Base-by-base conservation (phyloP, 257 asterid species). In the Galeopsis tetrahit region DNA sequence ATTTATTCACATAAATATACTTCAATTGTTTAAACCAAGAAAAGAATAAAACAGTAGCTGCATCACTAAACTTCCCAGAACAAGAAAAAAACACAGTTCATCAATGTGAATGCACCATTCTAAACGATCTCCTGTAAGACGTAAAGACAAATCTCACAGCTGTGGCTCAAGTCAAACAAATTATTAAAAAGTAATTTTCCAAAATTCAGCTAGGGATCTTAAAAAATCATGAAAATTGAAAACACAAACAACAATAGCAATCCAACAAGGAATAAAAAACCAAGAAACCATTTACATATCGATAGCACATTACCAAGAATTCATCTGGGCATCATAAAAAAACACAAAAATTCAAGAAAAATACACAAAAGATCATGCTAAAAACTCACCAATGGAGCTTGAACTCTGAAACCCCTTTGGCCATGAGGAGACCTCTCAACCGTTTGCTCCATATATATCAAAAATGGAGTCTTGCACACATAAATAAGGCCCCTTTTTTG, bases 301-400 rank as follows among this genome's bases (percentile, higher is more conserved):
- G 28, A 49, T n/a, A 32, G 21, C 72, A 82, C 78, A 73, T 75
- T 62, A 68, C 75, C 80, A 70, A 62, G 68, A 79, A 76, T 44
- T 72, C 81, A 71, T 80, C 46, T 38, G 75, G 75, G 77, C 53
- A 74, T 49, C 74, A 56, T 13, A 33, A 33, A 68, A 31, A 80
- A 69, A 48, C 71, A 66, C 40, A 39, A 4, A 17, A 78, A 71
- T 52, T 55, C 51, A 38, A 64, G 53, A 72, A 68, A 77, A 73
- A 66, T 33, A 61, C 51, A 38, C n/a, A 79, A 77, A 77, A 73
- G 75, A 59, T 55, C 43, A 17, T 15, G 39, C 31, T 6, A 43
- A 14, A 49, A 73, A 76, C 90, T 87, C 84, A 92, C 97, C 96
- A 92, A 82, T 72, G 96, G 96, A 84, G 98, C 91, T 78, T 88